These are phyloP conservation scores for Auricularia sp. DNA, from an alignment of 768 basidiomycete genomes.

Conservation along the genomic window DNA sequence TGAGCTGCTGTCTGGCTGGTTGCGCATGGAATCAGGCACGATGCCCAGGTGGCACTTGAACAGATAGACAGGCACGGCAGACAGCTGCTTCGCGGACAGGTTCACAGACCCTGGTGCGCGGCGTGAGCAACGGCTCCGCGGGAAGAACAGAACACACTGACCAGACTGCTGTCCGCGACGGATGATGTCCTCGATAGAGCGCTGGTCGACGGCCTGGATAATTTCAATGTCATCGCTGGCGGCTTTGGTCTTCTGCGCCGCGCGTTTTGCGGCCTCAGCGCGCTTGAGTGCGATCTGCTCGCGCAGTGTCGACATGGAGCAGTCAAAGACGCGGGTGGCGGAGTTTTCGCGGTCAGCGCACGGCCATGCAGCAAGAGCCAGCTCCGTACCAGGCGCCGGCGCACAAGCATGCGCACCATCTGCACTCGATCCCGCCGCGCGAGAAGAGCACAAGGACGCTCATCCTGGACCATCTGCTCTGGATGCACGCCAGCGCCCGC, in stretches of 20 bases:
- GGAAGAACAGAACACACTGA: slow-evolving; percentile 22
- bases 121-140: not conserved
- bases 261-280: slow-evolving; percentile 62
- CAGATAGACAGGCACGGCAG: slow-evolving; percentile 63
- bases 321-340: too few species aligned
- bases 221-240: not conserved
- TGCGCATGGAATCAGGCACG: slow-evolving; percentile 57
- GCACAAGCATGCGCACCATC: slow-evolving; percentile 80
- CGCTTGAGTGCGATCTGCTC: slow-evolving; percentile 73
- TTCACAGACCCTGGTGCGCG: slow-evolving; percentile 55
- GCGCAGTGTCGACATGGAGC: slow-evolving; percentile 27
- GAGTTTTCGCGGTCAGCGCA: too few species aligned
- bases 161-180: slow-evolving; percentile 71
- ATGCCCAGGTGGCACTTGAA: slow-evolving; percentile 75
- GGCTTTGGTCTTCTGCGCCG: slow-evolving; percentile 15
- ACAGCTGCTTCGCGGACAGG: slow-evolving; percentile 59
- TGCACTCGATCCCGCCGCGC: slow-evolving; percentile 76
- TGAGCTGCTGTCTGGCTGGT: slow-evolving; percentile 25
- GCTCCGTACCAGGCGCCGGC: slow-evolving; percentile 56
- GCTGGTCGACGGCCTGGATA: not conserved
- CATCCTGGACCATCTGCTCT: slow-evolving; percentile 81
- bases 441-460: slow-evolving; percentile 85
- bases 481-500: slow-evolving; percentile 72
- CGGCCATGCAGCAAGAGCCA: not conserved
- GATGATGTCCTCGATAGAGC: slow-evolving; percentile 32